Evolutionary conservation across 2,329 filamentous ascomycete species (phyloP), one percentile per base, ranked within the genome.

Genomic region (Fusarium continuum): DNA sequence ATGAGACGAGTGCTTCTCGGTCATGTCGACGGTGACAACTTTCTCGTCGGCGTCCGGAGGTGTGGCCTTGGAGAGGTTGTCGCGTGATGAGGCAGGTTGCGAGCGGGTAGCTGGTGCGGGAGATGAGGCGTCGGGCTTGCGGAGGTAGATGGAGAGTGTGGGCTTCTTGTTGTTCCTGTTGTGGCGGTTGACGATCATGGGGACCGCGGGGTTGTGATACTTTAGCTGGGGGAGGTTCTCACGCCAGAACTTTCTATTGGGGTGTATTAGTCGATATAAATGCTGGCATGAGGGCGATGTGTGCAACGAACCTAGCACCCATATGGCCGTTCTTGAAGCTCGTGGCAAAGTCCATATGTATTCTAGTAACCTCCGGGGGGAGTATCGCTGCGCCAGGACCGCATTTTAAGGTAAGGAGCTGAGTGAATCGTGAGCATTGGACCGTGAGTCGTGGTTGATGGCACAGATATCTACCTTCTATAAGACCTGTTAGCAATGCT

Each of bases 131-230:
- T 71, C 57, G 29, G 70, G 60, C 56, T 78, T 79, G 70, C 81
- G 81, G 68, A 89, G 85, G 78, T 89, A 89, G 69, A 93, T 80
- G 58, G 85, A 87, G 78, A 93, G 81, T 40, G 80, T 82, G 13
- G 90, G 85, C 7, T 84, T 79, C 19, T 80, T 80, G 5, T 80
- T 75, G 67, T 87, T 82, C 38, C 88, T 78, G 31, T 75, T 70
- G 63, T 85, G 88, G 56, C 91, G 90, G 76, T 90, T 89, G 70
- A 97, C 86, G 56, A 91, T 88, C 85, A 98, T 96, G 36, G 90
- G 87, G 39, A 97, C 77, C 11, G 87, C 80, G 1, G 95, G 95
- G 76, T 99, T 99, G 83, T 96, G 90, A 80, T 89, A 99, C 83
- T 99, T 97, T 67, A 99, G 83, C 54, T 92, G 87, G 19, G 92